phyloP scores from a whole-genome alignment of 2,329 filamentous ascomycete species.

The Phyllosticta citribraziliensis region DNA sequence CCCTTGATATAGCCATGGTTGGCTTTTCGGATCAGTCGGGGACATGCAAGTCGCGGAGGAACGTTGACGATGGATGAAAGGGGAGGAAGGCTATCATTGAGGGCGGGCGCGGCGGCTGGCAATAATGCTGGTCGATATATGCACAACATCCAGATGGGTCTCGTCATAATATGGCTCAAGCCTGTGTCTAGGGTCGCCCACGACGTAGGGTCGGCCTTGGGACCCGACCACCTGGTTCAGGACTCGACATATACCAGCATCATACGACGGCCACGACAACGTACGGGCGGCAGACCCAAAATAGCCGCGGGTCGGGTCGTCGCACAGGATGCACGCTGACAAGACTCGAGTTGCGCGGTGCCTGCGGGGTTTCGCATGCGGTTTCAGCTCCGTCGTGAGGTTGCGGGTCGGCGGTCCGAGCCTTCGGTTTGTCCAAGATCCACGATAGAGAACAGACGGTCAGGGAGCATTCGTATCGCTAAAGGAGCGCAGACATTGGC shows the following conservation, averaged over 20 bases:
- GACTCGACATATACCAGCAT: background rate
- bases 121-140: background rate
- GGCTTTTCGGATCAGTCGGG: background rate
- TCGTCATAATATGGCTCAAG: background rate
- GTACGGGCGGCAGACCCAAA: background rate
- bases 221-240: background rate
- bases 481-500: too few species aligned
- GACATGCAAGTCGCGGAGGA: background rate
- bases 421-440: too few species aligned
- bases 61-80: background rate
- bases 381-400: background rate
- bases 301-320: background rate
- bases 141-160: background rate
- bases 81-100: background rate
- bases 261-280: background rate
- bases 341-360: background rate
- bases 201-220: background rate
- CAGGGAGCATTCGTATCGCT: too few species aligned
- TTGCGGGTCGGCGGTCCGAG: background rate
- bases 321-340: background rate
- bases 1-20: background rate
- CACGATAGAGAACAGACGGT: too few species aligned
- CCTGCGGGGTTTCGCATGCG: background rate
- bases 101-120: too few species aligned
- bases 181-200: too few species aligned